These are phyloP conservation scores for Alectoria sarmentosa DNA, from an alignment of 495 filamentous ascomycete species.

Conservation along the genomic window DNA sequence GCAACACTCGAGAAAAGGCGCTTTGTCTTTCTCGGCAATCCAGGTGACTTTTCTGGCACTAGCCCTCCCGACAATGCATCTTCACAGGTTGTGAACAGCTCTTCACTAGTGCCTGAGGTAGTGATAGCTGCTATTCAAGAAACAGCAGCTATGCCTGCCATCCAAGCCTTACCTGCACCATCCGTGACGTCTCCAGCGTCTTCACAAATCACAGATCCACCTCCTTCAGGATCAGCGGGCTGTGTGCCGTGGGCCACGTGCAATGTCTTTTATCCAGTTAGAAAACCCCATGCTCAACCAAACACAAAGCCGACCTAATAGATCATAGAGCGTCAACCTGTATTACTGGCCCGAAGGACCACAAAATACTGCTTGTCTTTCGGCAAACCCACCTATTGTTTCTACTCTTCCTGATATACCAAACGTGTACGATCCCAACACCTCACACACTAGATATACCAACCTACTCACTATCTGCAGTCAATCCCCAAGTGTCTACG, in stretches of 20 bases:
- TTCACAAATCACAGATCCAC: not conserved
- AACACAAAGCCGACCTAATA: not conserved
- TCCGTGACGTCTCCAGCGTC: not conserved
- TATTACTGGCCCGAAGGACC: constrained; percentile 7
- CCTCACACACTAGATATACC: not conserved
- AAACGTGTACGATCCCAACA: constrained; percentile 1
- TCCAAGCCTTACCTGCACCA: not conserved
- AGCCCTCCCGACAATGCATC: not conserved
- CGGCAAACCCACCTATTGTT: not conserved
- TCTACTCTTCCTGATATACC: not conserved
- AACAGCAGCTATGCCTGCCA: not conserved
- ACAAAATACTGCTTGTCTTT: constrained; percentile 8
- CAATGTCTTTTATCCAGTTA: constrained; percentile 12
- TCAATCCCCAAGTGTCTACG: constrained; percentile 12
- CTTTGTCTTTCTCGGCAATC: not conserved
- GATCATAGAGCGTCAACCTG: constrained; percentile 1
- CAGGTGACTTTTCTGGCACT: too few relatives aligned
- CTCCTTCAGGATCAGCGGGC: not conserved
- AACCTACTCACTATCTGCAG: not conserved
- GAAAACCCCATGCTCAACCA: not conserved
- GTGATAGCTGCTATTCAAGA: not conserved
- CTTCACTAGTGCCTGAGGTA: not conserved
- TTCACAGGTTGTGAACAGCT: not conserved
- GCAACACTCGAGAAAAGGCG: not conserved
- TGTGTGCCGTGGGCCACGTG: constrained; percentile 4